Evolutionary conservation across 176 grass and related monocot species (phyloP), one percentile per base, ranked within the genome.

Genomic region (Ampelocalamus luodianensis): DNA sequence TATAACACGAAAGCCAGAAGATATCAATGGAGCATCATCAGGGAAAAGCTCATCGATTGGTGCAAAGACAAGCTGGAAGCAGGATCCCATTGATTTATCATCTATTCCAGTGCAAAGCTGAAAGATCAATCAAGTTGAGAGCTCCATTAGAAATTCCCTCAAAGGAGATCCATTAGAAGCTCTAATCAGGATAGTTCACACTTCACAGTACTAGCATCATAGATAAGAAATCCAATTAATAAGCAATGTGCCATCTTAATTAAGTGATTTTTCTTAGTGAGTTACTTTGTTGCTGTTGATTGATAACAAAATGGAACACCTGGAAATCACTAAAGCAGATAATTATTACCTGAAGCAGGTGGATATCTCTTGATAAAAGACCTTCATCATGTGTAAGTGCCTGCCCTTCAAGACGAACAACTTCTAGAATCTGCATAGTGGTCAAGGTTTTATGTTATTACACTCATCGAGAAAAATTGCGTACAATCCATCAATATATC

Each of bases 11-110:
- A 99, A 99, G 34, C 97, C 97, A 77, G 97, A 99, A 65, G 97
- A 91, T 65, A 99, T 66, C 44, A 99, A 82, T 0, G 94, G 93
- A 84, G 93, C 92, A 85, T 99, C 97, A 51, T 99, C 97, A 68
- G 97, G 93, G 79, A 99, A 99, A 84, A 89, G 92, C 68, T 99
- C 97, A 77, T 99, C 92, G 12, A 99, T 94, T 76, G 92, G 92
- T 60, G 97, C 92, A 89, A 96, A 99, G 53, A 99, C 93, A 96
- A 99, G 97, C 69, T 99, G 97, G 72, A 92, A 92, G 82, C 97
- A 96, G 22, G 93, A 95, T 78, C 97, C 97, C 87, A 94, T 74
- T 18, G 93, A 91, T 91, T 99, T 96, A 67, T 99, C 97, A 40
- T 96, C 97, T 61, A 92, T 94, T 76, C 97, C 97, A 60, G 90